Conservation (phyloP, 805 yeast species). For the Danielia reshetovae region DNA sequence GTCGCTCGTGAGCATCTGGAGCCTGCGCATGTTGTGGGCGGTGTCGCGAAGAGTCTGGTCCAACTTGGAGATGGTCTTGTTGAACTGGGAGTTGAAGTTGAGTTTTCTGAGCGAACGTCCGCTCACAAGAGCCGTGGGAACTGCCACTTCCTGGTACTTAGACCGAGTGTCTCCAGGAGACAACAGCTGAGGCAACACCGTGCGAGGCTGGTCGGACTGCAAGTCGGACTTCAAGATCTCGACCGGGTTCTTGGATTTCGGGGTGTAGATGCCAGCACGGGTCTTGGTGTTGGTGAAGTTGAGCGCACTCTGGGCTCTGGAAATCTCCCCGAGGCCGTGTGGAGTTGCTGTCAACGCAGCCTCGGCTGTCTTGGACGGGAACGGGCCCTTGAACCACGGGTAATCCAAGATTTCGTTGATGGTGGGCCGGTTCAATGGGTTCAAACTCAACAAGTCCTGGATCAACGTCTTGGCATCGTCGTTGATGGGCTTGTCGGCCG, state of each 20-base stretch:
- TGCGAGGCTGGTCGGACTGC: conserved; percentile 61
- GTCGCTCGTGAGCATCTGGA: conserved; percentile 34
- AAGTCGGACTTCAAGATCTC: conserved; percentile 66
- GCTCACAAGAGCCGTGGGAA: conserved; percentile 22
- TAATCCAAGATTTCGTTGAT: conserved; percentile 75
- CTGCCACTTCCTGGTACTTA: conserved; percentile 74
- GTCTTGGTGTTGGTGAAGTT: conserved; percentile 67
- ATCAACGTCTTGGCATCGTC: conserved; percentile 71
- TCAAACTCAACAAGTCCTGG: conserved; percentile 64
- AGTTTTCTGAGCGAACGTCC: conserved; percentile 34
- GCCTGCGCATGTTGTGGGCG: conserved; percentile 36
- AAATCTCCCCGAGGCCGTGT: conserved; percentile 47
- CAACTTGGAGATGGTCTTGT: conserved; percentile 35
- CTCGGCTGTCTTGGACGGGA: conserved; percentile 67
- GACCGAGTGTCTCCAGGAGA: conserved; percentile 89
- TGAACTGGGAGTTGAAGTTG: conserved; percentile 36
- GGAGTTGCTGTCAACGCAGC: conserved; percentile 64
- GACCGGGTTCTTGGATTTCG: conserved; percentile 56
- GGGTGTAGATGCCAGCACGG: conserved; percentile 57
- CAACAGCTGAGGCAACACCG: conserved; percentile 80
- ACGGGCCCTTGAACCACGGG: conserved; percentile 83
- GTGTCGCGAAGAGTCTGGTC: conserved; percentile 36
- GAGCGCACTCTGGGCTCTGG: conserved; percentile 56
- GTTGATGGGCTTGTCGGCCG: conserved; percentile 63
- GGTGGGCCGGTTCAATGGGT: conserved; percentile 79